Conservation (phyloP, 179 eudicot species). For the Pouteria campechiana region DNA sequence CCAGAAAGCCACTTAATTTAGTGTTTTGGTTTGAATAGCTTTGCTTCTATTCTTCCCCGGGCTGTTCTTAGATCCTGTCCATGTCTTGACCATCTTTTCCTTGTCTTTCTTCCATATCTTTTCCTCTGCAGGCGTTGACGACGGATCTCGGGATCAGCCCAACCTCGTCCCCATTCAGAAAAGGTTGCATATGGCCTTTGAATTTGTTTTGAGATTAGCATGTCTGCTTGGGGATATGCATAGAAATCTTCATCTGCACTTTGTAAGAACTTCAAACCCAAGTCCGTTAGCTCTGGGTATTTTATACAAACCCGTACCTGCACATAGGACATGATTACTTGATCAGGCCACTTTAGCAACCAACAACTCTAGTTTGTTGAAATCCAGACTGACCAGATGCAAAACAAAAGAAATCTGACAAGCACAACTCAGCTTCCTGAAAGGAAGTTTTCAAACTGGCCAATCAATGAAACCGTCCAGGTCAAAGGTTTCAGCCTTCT, state of each 20-base stretch:
- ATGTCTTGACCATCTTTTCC: conserved; percentile 22
- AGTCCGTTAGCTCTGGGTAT: conserved; percentile 50
- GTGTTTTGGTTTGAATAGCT: conserved; percentile 37
- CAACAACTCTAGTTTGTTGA: no score
- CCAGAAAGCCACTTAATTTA: no score
- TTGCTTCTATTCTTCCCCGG: conserved; percentile 52
- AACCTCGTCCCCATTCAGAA: conserved; percentile 81
- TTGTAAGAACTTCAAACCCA: conserved; percentile 44
- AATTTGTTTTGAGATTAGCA: conserved; percentile 32
- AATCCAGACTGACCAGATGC: background rate
- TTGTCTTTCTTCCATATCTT: conserved; percentile 22
- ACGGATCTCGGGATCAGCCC: conserved; percentile 94
- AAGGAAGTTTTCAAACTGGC: background rate
- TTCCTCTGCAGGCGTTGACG: conserved; percentile 39
- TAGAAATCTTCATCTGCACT: conserved; percentile 23
- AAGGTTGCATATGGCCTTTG: conserved; percentile 35
- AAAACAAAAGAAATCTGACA: background rate
- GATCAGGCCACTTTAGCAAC: no score
- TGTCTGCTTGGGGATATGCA: conserved; percentile 75
- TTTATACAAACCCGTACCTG: conserved; percentile 52
- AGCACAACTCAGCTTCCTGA: background rate
- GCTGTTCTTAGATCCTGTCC: conserved; percentile 23
- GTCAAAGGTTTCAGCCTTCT: no score
- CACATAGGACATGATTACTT: background rate
- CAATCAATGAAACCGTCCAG: no score